Evolutionary conservation across 2,329 filamentous ascomycete species (phyloP), one percentile per base, ranked within the genome.

Genomic region (Lachnellula arida): DNA sequence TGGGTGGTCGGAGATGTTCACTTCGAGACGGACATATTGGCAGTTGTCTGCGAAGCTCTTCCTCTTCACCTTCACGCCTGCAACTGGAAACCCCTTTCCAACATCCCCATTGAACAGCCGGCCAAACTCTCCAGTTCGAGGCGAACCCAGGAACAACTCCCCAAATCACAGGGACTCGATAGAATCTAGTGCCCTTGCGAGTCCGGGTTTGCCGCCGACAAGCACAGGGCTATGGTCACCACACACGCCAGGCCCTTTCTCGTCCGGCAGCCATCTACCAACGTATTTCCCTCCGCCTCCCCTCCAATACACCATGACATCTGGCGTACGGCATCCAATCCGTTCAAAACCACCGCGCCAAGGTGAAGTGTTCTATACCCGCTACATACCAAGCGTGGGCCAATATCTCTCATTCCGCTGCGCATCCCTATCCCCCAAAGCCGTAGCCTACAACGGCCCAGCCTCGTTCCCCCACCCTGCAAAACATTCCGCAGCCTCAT

Each of bases 331-430:
- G 0, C 94, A 99, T 68, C 94, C 94, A 0, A 76, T 95, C 43
- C 85, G 94, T 0, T 88, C 90, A 1, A 96, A 95, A 69, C 91
- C 93, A 0, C 90, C 91, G 1, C 85, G 89, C 2, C 91, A 96
- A 78, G 91, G 91, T 14, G 91, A 97, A 66, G 84, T 89, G 0
- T 93, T 99, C 67, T 99, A 99, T 71, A 87, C 86, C 0, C 87
- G 94, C 53, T 96, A 87, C 70, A 78, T 97, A 15, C 90, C 90
- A 0, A 93, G 87, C 47, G 76, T 92, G 2, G 82, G 82, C 5
- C 89, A 95, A 69, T 96, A 92, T 62, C 80, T 99, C 8, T 92
- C 90, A 0, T 95, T 99, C 74, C 86, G 94, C 19, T 86, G 94
- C 0, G 91, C 92, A 0, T 89, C 87, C 0, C 74, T 87, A 5